These are phyloP conservation scores for Globisporangium alternatum DNA, from an alignment of 352 stramenopile species.

Conservation along the genomic window DNA sequence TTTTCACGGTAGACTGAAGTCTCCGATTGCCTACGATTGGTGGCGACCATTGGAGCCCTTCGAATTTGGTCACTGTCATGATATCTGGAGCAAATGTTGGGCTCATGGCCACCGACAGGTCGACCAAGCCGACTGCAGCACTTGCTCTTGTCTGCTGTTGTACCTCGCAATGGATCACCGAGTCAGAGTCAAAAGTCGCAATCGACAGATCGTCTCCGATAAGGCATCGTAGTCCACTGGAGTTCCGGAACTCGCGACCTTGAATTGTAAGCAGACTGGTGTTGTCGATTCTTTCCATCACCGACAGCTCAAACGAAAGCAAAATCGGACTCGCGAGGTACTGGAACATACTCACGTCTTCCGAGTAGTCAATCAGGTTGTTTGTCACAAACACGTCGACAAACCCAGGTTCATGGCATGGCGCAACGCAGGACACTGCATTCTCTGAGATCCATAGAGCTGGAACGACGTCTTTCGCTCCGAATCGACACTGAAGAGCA, in stretches of 20 bases:
- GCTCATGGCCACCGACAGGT: conserved; percentile 20
- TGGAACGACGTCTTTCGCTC: conserved; percentile 25
- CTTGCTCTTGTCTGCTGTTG: conserved; percentile 11
- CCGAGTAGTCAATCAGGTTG: conserved; percentile 54
- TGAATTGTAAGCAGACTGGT: conserved; percentile 17
- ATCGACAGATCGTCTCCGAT: conserved; percentile 29
- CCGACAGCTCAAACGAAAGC: conserved; percentile 27
- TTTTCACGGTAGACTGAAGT: not conserved
- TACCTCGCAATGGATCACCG: conserved; percentile 21
- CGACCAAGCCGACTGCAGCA: conserved; percentile 30
- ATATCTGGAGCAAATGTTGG: not conserved
- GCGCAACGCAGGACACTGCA: conserved; percentile 28
- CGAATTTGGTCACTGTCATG: not conserved
- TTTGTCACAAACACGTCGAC: conserved; percentile 47
- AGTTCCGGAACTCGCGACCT: conserved; percentile 39
- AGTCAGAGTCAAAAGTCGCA: conserved; percentile 27
- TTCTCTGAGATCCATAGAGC: conserved; percentile 35
- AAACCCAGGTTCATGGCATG: conserved; percentile 24
- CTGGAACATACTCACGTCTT: conserved; percentile 28
- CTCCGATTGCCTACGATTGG: not conserved
- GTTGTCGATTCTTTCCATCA: conserved; percentile 12
- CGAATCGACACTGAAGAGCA: conserved; percentile 42
- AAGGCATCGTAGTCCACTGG: conserved; percentile 29
- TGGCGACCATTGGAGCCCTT: not conserved
- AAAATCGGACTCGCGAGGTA: conserved; percentile 35